Evolutionary conservation across 1,139 yeast species (phyloP).

Genomic region (Hemisphaericaspora subhashii): DNA sequence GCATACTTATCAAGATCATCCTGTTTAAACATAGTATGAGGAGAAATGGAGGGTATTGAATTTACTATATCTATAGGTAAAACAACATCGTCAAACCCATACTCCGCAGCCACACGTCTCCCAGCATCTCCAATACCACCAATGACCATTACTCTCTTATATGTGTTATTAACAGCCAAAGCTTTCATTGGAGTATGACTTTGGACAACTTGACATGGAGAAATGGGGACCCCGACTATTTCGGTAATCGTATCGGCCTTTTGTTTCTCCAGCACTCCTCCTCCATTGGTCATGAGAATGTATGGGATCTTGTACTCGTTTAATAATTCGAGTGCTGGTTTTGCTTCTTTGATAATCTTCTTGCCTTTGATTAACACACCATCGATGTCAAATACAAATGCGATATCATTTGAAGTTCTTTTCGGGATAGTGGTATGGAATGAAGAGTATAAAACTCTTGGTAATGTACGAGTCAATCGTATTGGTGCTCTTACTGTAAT

Average conservation of each 20-base stretch:
- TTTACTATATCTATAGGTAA: conserved; percentile 73
- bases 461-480: neutral
- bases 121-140: conserved; percentile 79
- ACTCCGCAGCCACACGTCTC: conserved; percentile 67
- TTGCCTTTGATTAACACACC: conserved; percentile 89
- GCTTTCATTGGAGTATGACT: conserved; percentile 88
- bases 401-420: conserved; percentile 15
- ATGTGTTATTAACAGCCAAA: conserved; percentile 45
- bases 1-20: conserved; percentile 52
- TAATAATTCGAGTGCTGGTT: conserved; percentile 59
- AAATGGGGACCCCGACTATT: conserved; percentile 46
- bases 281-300: conserved; percentile 88
- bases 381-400: conserved; percentile 58
- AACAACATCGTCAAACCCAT: conserved; percentile 81
- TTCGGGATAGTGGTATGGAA: conserved; percentile 5
- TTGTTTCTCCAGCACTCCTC: conserved; percentile 71
- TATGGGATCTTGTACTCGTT: conserved; percentile 67
- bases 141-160: conserved; percentile 68
- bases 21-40: conserved; percentile 59
- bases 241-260: conserved; percentile 59
- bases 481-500: conserved; percentile 5
- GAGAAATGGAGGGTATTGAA: conserved; percentile 62
- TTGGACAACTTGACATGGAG: conserved; percentile 72
- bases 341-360: conserved; percentile 67
- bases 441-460: neutral